phyloP scores from a whole-genome alignment of 2,329 filamentous ascomycete genomes.

The Neopestalotiopsis rosae region DNA sequence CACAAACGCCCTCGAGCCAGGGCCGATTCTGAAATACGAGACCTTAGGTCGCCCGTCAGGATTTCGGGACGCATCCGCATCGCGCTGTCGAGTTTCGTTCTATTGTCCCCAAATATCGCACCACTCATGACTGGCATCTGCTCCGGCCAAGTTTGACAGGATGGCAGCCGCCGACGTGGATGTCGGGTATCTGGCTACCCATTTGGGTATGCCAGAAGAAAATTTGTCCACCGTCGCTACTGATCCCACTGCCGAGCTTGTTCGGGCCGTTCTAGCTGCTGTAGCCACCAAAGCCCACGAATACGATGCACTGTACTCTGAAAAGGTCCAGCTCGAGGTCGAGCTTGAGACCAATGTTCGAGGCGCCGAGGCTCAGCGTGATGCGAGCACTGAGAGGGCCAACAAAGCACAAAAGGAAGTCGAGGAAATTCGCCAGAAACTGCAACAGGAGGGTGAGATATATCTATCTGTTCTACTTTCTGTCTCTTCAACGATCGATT shows the following conservation, averaged over 20 bases:
- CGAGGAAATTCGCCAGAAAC: constrained; percentile 78
- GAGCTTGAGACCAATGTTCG: constrained; percentile 91
- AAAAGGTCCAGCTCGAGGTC: constrained; percentile 88
- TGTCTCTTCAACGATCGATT: too few relatives aligned
- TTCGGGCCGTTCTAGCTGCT: constrained; percentile 74
- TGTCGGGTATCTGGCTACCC: constrained; percentile 73
- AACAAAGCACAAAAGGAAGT: constrained; percentile 86
- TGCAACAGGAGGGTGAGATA: constrained; percentile 78
- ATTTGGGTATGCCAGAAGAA: constrained; percentile 71
- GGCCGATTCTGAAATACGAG: not conserved
- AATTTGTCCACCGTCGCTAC: constrained; percentile 66
- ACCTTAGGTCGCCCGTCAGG: not conserved
- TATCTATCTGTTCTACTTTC: too few relatives aligned
- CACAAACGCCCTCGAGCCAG: not conserved
- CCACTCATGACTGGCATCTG: constrained; percentile 32
- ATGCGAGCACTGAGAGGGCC: constrained; percentile 79
- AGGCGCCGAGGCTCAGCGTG: constrained; percentile 80
- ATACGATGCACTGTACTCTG: constrained; percentile 79
- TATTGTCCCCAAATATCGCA: not conserved
- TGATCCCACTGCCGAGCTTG: constrained; percentile 77
- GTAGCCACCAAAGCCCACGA: constrained; percentile 82
- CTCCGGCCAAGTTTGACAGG: constrained; percentile 33
- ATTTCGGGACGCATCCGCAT: not conserved
- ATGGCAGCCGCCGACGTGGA: constrained; percentile 71
- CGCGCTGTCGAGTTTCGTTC: not conserved